A percentile compares a stretch with the other conserved stretches of the same genome.
phyloP scores from a whole-genome alignment of 495 filamentous ascomycete genomes.

The Penicillium paradoxum region DNA sequence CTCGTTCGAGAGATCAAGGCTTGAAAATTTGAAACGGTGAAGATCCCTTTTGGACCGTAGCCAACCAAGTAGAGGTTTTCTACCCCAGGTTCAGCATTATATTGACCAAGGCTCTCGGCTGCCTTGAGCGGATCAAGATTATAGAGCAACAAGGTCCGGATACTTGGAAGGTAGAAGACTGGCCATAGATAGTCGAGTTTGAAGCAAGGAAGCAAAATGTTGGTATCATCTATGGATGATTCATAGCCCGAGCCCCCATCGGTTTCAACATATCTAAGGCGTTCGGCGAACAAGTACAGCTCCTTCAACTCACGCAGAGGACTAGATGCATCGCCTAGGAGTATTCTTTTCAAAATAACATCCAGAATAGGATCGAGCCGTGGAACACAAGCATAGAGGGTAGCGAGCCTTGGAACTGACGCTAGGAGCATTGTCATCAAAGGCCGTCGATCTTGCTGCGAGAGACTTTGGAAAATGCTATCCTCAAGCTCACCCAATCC shows the following conservation, averaged over 20 bases:
- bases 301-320: not conserved
- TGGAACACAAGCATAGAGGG: not conserved
- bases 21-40: not conserved
- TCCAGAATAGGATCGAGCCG: not conserved
- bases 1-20: not conserved
- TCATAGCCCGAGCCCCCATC: not conserved
- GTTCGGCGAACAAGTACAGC: not conserved
- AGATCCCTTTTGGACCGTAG: not conserved
- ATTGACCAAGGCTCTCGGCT: not conserved
- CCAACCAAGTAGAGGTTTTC: not conserved
- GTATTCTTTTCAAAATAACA: not conserved
- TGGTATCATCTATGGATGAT: too few species aligned
- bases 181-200: not conserved
- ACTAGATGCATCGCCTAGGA: not conserved
- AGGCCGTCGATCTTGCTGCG: not conserved
- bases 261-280: not conserved
- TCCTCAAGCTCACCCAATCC: not conserved
- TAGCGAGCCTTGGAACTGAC: not conserved
- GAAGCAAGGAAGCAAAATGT: not conserved
- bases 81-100: not conserved
- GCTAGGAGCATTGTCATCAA: not conserved
- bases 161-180: not conserved
- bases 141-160: not conserved
- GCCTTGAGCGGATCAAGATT: not conserved
- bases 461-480: not conserved